Evolutionary conservation across 345 rosid species (phyloP), one percentile per base, ranked within the genome.

Genomic region (Gossypium longicalyx): DNA sequence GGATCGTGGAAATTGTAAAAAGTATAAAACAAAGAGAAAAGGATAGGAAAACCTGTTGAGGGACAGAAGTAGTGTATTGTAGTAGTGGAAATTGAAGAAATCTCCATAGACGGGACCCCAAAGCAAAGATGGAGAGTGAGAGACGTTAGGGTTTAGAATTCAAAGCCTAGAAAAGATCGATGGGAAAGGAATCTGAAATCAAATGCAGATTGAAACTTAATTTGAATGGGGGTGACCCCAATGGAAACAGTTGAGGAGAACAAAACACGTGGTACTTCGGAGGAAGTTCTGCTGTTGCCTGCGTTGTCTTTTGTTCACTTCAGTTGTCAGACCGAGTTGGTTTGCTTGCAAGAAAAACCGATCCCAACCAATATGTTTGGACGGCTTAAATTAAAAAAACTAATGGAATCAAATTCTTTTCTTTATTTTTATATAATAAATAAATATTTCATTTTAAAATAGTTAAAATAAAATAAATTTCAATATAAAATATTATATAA

Each of bases 41-140:
- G 9, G 43, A 23, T 29, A 52, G 15, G 74, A 63, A 76, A 77
- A 90, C 93, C 96, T 84, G 78, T 43, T 12, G 88, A 70, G 76
- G 84, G 71, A 45, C 52, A 13, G 27, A 60, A 71, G 77, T n/a
- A 70, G 63, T 62, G 67, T 54, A 67, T 71, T 58, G 87, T 74
- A 51, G 72, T 54, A 11, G 82, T 67, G 38, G 85, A 76, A 23
- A 83, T 57, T 11, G 83, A 84, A 71, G 83, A 74, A 65, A 82
- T 79, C 73, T 87, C 92, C 93, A 91, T 91, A 4, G 75, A 25
- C 48, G 27, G 19, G 16, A 27, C 56, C 25, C 43, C 63, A 34
- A 29, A 17, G 67, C 61, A 12, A 20, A 54, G 13, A 65, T 2
- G 44, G 56, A 58, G 20, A 11, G 12, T 20, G 70, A 49, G 58